phyloP scores from a whole-genome alignment of 345 rosid species.

The Linum usitatissimum region DNA sequence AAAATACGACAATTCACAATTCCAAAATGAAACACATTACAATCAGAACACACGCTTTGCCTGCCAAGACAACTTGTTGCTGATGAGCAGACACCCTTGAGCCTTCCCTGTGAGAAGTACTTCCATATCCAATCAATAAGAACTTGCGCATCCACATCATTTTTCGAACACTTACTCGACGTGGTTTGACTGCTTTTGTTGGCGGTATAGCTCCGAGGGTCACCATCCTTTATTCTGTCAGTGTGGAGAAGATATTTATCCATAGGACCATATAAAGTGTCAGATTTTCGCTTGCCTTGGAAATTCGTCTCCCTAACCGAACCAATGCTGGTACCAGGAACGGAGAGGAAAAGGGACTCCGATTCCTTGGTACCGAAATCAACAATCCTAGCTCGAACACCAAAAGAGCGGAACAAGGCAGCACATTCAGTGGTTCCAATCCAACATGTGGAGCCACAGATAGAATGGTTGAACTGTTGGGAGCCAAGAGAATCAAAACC shows the following conservation, averaged over 20 bases:
- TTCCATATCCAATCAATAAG: constrained; percentile 77
- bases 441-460: constrained; percentile 44
- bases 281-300: constrained; percentile 24
- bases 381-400: constrained; percentile 57
- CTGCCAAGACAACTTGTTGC: constrained; percentile 30
- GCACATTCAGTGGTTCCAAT: constrained; percentile 78
- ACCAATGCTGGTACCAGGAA: constrained; percentile 45
- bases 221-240: constrained; percentile 9
- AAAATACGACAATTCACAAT: too few relatives aligned
- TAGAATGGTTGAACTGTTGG: constrained; percentile 36
- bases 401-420: constrained; percentile 64
- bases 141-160: constrained; percentile 28
- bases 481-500: constrained; percentile 65
- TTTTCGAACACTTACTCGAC: constrained; percentile 15
- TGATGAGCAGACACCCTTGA: constrained; percentile 15
- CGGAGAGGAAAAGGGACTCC: constrained; percentile 42
- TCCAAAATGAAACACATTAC: too few relatives aligned
- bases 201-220: constrained; percentile 2
- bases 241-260: constrained; percentile 37
- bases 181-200: constrained; percentile 6
- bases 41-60: constrained; percentile 34
- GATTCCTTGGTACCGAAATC: constrained; percentile 62
- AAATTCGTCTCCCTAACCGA: constrained; percentile 5
- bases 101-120: constrained; percentile 47
- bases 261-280: constrained; percentile 51